Base-by-base conservation (phyloP, 306 rosid genomes). In the Nissolia schottii region DNA sequence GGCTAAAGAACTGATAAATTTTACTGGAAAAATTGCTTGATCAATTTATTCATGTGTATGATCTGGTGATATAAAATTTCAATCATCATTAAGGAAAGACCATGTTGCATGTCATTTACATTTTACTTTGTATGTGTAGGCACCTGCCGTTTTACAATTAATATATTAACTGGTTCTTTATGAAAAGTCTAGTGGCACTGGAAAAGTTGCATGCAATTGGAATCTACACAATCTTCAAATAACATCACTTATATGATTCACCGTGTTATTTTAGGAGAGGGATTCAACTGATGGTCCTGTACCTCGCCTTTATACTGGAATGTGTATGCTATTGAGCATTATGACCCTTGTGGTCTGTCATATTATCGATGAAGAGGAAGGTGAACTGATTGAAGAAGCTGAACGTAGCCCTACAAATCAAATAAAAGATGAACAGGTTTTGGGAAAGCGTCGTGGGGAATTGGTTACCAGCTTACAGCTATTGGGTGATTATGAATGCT, bases 311-410 rank as follows among this genome's bases (percentile, higher is more conserved):
- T 91, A 91, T 79, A 89, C 94, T 49, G 79, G 98, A 79, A 70
- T 93, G 79, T 91, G 94, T 87, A 78, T 91, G 88, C 76, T 93
- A 41, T 80, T 93, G 81, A 85, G 94, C 80, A 77, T 89, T 56
- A 79, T 92, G 22, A 86, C 91, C 20, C 94, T 89, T 14, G 86
- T 86, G 0, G 85, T 93, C 10, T 66, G 94, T 50, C 71, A 71
- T 59, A 82, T 93, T 67, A 71, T 91, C 51, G 98, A 93, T 77
- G 98, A 93, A 83, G 97, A 93, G 79, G 97, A 93, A 82, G 81
- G 87, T 65, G 83, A 87, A 75, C 68, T 86, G 79, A 72, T 83
- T 72, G 90, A 90, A 83, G 92, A 85, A 80, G 78, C 77, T 50
- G 88, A 89, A 34, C 64, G 67, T 41, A 71, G 79, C 72, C 81